Evolutionary conservation across 2,329 filamentous ascomycete species (phyloP), one percentile per base, ranked within the genome.

Genomic region (Westerdykella sp.): DNA sequence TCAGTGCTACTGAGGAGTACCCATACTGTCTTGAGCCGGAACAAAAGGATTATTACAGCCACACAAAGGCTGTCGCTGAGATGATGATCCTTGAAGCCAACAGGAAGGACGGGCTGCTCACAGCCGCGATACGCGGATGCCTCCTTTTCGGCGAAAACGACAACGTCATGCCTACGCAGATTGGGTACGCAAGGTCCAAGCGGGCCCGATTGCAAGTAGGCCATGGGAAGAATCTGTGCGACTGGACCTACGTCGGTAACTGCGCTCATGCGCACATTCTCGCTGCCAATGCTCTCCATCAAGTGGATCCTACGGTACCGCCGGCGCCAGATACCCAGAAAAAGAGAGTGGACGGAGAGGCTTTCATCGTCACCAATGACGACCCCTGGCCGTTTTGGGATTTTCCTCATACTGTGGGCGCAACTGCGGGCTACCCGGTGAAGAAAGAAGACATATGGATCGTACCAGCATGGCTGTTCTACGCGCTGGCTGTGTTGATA

Each of bases 21-120:
- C 51, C 52, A 2, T 23, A 54, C 2, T 35, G 51, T n/a, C 45
- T 39, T 13, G 14, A 25, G 9, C 51, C 50, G 3, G 28, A 47
- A 16, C 50, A 59, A 39, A 39, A 39, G 4, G 42, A 41, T 13
- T 43, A 34, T 23, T 58, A 60, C 42, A 44, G 47, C n/a, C 48
- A 54, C 34, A 55, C 55, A 14, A 58, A 58, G 34, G 54, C 51
- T 10, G 25, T 57, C 10, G 56, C 49, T 3, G 54, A 59, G 31
- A 35, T 36, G 2, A 36, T 54, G 7, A 40, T 55, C 7, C 44
- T 56, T 3, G 31, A 22, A 3, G 47, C 46, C n/a, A 57, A 57
- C 28, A 34, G 44, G n/a, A 16, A 35, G 2, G 9, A 15, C 12
- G 46, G 50, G 3, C 22, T 54, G 18, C 41, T 46, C 5, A 56